Evolutionary conservation across 768 basidiomycete genomes (phyloP), one percentile per base, ranked within the genome.

Genomic region (Cystobasidium onofrii): DNA sequence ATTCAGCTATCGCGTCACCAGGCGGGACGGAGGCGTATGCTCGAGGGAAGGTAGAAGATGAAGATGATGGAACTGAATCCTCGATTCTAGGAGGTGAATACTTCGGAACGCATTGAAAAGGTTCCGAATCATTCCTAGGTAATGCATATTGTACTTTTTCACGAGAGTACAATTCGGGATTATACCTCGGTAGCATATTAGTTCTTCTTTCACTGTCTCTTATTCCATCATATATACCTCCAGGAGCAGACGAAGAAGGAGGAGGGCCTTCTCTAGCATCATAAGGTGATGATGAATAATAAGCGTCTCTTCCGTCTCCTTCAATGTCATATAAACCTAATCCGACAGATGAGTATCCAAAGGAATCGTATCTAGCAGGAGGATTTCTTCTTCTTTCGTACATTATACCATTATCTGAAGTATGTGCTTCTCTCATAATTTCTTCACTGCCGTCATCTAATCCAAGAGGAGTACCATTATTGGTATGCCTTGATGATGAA

Each of bases 41-140:
- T n/a, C n/a, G n/a, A n/a, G n/a, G n/a, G n/a, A n/a, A n/a, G n/a
- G n/a, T n/a, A n/a, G 39, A 39, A 39, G 39, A 39, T 39, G 39
- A 6, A 6, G 39, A 39, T 6, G 15, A 15, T 39, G 39, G 39
- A 39, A 15, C 15, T 39, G 39, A 15, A 13, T 60, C 1, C 25
- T 60, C 57, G 3, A 29, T 27, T 60, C 57, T 60, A 23, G 65
- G 39, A 27, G 65, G 65, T 33, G 65, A 64, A 44, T 71, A 71
- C 29, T 55, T 44, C 9, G 69, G 69, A 3, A 71, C 69, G 12
- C 54, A 71, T 6, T 27, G n/a, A 27, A 71, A 57, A 34, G 69
- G 69, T 29, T 71, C 69, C 7, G 54, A 57, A 31, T 23, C 54
- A 55, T 71, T 60, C 6, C 55, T 15, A 27, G 29, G 52, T 1